These are phyloP conservation scores for Amauroascus verrucosus DNA, from an alignment of 2,329 filamentous ascomycete genomes.

Conservation along the genomic window DNA sequence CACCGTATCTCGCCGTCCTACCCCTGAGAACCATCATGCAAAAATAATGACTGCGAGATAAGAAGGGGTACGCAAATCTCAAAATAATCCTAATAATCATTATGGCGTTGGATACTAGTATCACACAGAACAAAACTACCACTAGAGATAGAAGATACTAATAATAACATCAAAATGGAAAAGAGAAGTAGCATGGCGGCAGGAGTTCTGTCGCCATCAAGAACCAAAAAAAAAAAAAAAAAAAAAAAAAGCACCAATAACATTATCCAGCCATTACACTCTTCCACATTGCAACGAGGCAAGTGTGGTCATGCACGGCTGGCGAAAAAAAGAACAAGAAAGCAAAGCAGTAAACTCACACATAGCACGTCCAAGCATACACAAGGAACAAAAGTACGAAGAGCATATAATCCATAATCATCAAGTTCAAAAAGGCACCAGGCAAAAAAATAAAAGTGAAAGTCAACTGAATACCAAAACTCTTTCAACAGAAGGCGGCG, in stretches of 20 bases:
- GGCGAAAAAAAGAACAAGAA: not conserved
- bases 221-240: not conserved
- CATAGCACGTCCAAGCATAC: not conserved
- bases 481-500: conserved; percentile 3
- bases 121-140: too few species aligned
- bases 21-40: too few species aligned
- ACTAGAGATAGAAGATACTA: too few species aligned
- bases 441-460: not conserved
- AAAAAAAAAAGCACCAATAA: not conserved
- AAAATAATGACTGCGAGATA: too few species aligned
- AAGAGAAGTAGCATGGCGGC: conserved; percentile 2
- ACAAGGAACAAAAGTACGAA: not conserved
- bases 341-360: not conserved
- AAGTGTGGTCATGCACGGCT: not conserved
- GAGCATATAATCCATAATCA: not conserved
- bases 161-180: not conserved
- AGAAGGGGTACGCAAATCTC: too few species aligned
- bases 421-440: not conserved
- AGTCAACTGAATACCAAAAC: not conserved
- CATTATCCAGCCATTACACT: not conserved
- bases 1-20: not conserved
- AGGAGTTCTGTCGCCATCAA: conserved; percentile 1
- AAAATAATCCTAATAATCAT: not conserved
- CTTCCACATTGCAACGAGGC: not conserved
- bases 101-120: not conserved